Evolutionary conservation across 1,284 basidiomycete genomes (phyloP), one percentile per base, ranked within the genome.

Genomic region (Microbotryum scabiosae): DNA sequence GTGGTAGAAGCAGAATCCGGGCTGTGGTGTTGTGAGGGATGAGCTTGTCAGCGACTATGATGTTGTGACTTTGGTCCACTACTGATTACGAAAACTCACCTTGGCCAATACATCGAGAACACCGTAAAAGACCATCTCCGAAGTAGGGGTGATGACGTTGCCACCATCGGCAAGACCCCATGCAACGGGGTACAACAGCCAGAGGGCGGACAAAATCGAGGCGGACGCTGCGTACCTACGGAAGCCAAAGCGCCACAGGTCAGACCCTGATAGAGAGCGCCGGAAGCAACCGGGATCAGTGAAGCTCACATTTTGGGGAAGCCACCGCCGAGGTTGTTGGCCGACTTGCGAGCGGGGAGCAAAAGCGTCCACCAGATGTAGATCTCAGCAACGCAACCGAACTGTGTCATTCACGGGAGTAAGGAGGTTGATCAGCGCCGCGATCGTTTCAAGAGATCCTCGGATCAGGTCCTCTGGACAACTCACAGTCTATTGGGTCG

Each of bases 51-150:
- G 36, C 4, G 16, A 12, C 36, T 18, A 3, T 41, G 36, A 41
- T 12, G 16, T 14, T 41, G 14, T 41, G 5, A 16, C 36, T 16
- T 41, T 41, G 36, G 14, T 14, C 12, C 3, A 16, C 12, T 16
- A 16, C 12, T 41, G 36, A 10, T 16, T 4, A 12, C 16, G 36
- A 10, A 41, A 41, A 18, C 36, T 41, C 14, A 41, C 36, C 36
- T 80, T 82, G 61, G 80, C 77, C 65, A 84, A 60, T 18, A 84
- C 57, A 68, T 85, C 83, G 59, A 85, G 77, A 61, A 83, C 74
- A 61, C 82, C 83, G 73, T 84, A 84, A 75, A 81, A 84, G 61
- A 81, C 67, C 75, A 78, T 75, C 66, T 79, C 46, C 52, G 54
- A 57, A 9, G 77, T 75, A 28, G 78, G 76, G 0, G 73, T 71